Base-by-base conservation (phyloP, 2,329 filamentous ascomycete genomes). In the Aaosphaeria arxii region DNA sequence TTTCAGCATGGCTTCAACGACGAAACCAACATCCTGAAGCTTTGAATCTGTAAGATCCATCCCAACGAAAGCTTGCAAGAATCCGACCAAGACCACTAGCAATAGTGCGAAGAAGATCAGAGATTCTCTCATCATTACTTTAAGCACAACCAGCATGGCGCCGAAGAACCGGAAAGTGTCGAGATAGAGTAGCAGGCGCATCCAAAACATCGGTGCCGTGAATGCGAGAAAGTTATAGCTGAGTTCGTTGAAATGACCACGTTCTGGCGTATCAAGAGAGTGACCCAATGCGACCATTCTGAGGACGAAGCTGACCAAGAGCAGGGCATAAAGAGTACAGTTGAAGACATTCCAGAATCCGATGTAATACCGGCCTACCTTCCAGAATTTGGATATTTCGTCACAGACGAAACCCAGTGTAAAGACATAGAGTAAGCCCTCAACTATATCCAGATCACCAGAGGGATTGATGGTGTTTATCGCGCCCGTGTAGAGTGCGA, bases 301-400 rank as follows among this genome's bases (percentile, higher is more conserved):
- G 35, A 91, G 75, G 39, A 88, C 74, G 54, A 99, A 86, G 3
- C 89, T 95, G 4, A 88, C 81, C 0, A 84, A 82, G 32, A 99
- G 77, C 1, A 97, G 77, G 0, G 81, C 71, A 70, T 99, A 99
- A 0, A 99, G 78, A 0, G 86, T 79, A 29, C 82, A 81, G 70
- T 99, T 99, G 77, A 99, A 96, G 28, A 88, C 88, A 62, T 96
- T 96, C 94, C 94, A 97, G 70, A 99, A 99, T 17, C 89, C 87
- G 47, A 99, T 79, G 63, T 97, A 97, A 61, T 87, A 88, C 52
- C 88, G 83, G 7, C 94, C 94, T 11, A 96, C 88, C 69, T 99
- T 99, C 83, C 89, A 96, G 58, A 96, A 82, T 70, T 99, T 99
- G 64, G 85, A 76, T 1, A 86, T 57, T 66, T 97, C 94, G 65